Evolutionary conservation across 176 grass and related monocot genomes (phyloP).

Genomic region (Bolboschoenus planiculmis): DNA sequence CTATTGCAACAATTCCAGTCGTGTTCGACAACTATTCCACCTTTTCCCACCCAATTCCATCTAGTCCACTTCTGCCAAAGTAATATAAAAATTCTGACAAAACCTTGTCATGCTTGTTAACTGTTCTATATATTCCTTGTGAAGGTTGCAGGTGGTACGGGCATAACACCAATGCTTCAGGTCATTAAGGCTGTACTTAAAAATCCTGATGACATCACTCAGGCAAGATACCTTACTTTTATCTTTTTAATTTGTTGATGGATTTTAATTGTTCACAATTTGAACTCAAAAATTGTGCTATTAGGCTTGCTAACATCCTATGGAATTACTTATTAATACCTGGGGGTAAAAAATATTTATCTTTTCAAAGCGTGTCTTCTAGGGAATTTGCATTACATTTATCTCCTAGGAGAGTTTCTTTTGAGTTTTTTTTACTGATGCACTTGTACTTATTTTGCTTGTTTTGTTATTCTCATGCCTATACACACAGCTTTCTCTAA

Average conservation of each 20-base stretch:
- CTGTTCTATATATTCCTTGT: constrained; percentile 3
- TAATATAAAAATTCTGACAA: neutral
- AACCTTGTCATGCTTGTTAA: neutral
- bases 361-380: neutral
- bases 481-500: constrained; percentile 68
- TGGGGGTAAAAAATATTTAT: constrained; percentile 2
- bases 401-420: neutral
- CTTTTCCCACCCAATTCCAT: neutral
- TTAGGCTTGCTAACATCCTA: neutral
- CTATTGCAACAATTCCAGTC: neutral
- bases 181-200: constrained; percentile 93
- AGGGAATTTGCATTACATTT: constrained; percentile 7
- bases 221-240: constrained; percentile 37
- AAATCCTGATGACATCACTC: constrained; percentile 90
- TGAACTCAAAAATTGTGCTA: neutral
- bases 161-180: constrained; percentile 97
- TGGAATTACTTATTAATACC: neutral
- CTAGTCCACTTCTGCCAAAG: neutral
- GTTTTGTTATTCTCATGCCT: constrained; percentile 17
- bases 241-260: neutral
- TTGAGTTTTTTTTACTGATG: neutral
- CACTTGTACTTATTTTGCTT: neutral
- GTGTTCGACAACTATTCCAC: neutral
- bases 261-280: neutral
- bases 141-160: constrained; percentile 84